A percentile compares a stretch with the other conserved stretches of the same genome.
Evolutionary conservation across 345 rosid genomes (phyloP).

Genomic region (Syzygium aromaticum): DNA sequence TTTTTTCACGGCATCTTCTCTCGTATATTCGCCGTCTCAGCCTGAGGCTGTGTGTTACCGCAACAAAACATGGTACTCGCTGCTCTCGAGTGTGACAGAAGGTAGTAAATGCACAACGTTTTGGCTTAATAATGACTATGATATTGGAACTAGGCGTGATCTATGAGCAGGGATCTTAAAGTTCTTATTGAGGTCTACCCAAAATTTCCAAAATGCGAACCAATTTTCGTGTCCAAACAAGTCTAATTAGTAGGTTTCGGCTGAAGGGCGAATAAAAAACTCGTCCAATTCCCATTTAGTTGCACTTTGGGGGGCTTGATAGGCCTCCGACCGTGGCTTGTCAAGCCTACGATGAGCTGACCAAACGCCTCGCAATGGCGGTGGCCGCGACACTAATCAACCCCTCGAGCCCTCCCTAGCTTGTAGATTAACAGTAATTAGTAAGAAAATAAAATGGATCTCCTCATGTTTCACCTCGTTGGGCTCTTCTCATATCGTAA

Average conservation of each 20-base stretch:
- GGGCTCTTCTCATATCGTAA: neutral
- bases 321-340: neutral
- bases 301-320: neutral
- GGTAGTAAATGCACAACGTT: neutral
- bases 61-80: neutral
- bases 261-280: neutral
- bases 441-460: neutral
- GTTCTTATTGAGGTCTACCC: neutral
- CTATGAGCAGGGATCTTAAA: neutral
- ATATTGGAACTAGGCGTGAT: neutral
- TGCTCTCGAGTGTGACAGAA: neutral
- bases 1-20: neutral
- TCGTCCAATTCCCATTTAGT: neutral
- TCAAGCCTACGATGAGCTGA: neutral
- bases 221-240: neutral
- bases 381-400: neutral
- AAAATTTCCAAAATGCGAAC: neutral
- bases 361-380: neutral
- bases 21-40: neutral
- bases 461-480: neutral
- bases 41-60: neutral
- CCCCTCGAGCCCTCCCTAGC: neutral
- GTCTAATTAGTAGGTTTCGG: neutral
- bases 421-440: neutral
- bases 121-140: neutral